These are phyloP conservation scores for Ascochyta pisi DNA, from an alignment of 2,329 filamentous ascomycete species.

Conservation along the genomic window DNA sequence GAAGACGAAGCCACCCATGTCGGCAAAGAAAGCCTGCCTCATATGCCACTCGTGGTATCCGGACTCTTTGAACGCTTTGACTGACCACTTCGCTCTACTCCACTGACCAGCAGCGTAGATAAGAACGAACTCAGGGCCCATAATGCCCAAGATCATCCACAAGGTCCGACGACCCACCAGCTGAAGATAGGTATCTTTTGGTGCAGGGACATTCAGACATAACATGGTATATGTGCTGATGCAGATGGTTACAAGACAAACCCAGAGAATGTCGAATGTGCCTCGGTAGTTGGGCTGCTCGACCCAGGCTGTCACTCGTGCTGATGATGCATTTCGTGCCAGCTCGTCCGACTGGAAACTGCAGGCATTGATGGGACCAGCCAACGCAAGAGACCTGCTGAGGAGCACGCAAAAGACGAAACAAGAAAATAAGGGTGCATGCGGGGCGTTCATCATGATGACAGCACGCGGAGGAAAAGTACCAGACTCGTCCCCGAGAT, in stretches of 20 bases:
- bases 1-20: conserved; percentile 26
- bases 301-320: conserved; percentile 18
- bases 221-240: conserved; percentile 25
- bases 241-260: conserved; percentile 20
- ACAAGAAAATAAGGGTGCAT: neutral
- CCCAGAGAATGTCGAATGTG: conserved; percentile 28
- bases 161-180: conserved; percentile 6
- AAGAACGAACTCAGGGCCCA: conserved; percentile 18
- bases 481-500: neutral
- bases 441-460: neutral
- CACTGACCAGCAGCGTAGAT: conserved; percentile 21
- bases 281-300: conserved; percentile 20
- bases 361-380: conserved; percentile 7
- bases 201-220: conserved; percentile 20
- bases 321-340: neutral
- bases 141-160: conserved; percentile 14
- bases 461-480: neutral
- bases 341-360: neutral
- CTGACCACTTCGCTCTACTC: conserved; percentile 18
- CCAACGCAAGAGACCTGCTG: neutral
- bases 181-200: conserved; percentile 8
- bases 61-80: conserved; percentile 11
- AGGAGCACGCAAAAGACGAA: neutral
- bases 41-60: conserved; percentile 20
- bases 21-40: conserved; percentile 21